These are phyloP conservation scores for Avena sativa DNA, from an alignment of 176 grass and related monocot genomes.

Conservation along the genomic window DNA sequence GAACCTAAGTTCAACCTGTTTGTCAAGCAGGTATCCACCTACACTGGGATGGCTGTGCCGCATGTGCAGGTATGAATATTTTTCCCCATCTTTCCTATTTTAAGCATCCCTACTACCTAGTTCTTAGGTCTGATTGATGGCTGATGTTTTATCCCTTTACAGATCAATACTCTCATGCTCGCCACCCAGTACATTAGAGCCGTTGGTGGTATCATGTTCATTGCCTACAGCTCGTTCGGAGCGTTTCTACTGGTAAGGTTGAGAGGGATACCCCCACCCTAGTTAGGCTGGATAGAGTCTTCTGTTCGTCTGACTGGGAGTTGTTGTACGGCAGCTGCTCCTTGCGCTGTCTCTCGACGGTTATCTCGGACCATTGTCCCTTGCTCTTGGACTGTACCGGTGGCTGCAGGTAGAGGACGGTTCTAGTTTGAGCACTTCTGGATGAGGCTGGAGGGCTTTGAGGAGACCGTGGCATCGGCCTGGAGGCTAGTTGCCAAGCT, in stretches of 20 bases:
- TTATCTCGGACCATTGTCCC: no score
- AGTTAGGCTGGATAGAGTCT: no score
- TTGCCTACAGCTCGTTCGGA: conserved; percentile 64
- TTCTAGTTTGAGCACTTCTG: no score
- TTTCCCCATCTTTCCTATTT: not conserved
- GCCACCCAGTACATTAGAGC: conserved; percentile 63
- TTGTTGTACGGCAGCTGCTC: no score
- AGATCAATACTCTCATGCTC: conserved; percentile 63
- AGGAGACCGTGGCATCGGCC: no score
- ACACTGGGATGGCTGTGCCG: conserved; percentile 47
- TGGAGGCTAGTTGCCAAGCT: no score
- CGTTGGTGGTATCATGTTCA: conserved; percentile 65
- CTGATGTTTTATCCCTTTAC: conserved; percentile 16
- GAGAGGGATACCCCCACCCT: no score
- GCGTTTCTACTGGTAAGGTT: conserved; percentile 71
- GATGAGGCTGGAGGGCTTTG: no score
- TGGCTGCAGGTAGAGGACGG: no score
- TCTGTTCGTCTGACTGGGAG: no score
- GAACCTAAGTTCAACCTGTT: conserved; percentile 70
- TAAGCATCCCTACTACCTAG: not conserved
- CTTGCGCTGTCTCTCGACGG: no score
- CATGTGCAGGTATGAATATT: conserved; percentile 59
- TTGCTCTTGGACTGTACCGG: no score
- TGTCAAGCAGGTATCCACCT: conserved; percentile 52
- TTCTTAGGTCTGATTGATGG: not conserved